phyloP scores from a whole-genome alignment of 83 land plant genomes.

The Larix sibirica region DNA sequence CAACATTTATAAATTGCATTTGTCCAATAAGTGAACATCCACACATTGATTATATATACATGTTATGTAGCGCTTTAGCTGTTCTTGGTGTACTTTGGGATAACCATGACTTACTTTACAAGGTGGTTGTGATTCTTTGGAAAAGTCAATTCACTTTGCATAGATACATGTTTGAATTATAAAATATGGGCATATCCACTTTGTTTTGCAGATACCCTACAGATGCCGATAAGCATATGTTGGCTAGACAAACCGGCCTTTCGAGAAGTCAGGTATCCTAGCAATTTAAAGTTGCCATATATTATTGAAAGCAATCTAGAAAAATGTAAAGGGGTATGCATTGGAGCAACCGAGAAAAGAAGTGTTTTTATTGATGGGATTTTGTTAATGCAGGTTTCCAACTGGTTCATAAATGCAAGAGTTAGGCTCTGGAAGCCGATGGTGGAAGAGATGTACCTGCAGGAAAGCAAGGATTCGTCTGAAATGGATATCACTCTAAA shows the following conservation, averaged over 20 bases:
- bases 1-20: background rate
- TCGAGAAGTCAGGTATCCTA: constrained; percentile 84
- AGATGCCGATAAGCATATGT: constrained; percentile 84
- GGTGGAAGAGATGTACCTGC: constrained; percentile 89
- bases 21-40: too few relatives aligned
- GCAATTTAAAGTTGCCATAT: background rate
- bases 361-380: background rate
- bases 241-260: constrained; percentile 90
- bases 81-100: too few relatives aligned
- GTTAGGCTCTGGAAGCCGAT: constrained; percentile 91
- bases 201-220: constrained; percentile 68
- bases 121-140: too few relatives aligned
- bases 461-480: constrained; percentile 55
- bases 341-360: background rate
- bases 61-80: too few relatives aligned
- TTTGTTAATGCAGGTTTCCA: constrained; percentile 47
- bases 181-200: background rate
- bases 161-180: background rate
- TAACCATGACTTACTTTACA: too few relatives aligned
- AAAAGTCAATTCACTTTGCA: background rate
- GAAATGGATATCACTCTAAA: background rate
- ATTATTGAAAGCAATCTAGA: background rate
- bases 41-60: too few relatives aligned
- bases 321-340: background rate
- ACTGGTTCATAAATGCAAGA: constrained; percentile 79